Evolutionary conservation across 306 rosid genomes (phyloP).

Genomic region (Carpinus viminea): DNA sequence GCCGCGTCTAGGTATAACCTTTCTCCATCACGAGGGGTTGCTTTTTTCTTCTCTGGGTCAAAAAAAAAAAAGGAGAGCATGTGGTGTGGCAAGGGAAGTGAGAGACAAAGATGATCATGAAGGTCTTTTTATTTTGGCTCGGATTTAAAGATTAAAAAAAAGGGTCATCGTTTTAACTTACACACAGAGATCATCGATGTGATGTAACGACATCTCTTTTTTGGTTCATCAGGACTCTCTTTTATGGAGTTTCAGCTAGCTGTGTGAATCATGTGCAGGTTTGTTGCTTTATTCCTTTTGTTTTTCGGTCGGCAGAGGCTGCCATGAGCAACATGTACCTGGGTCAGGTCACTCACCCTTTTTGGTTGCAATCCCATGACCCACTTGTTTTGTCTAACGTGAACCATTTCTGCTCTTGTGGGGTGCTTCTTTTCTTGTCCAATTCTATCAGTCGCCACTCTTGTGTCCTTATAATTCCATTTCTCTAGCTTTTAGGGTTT

Average conservation of each 20-base stretch:
- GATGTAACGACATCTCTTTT: slow-evolving; percentile 57
- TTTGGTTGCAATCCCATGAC: slow-evolving; percentile 43
- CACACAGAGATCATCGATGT: slow-evolving; percentile 47
- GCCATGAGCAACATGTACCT: slow-evolving; percentile 23
- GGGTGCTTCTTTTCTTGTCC: neutral
- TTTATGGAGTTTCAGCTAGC: neutral
- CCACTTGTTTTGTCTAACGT: slow-evolving; percentile 74
- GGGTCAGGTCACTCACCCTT: slow-evolving; percentile 34
- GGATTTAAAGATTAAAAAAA: slow-evolving; percentile 17
- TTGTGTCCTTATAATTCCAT: neutral
- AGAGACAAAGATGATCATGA: neutral
- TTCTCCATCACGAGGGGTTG: no score
- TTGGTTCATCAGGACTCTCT: slow-evolving; percentile 24
- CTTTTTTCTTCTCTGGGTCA: no score
- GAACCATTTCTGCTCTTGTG: neutral
- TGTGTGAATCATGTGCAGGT: slow-evolving; percentile 38
- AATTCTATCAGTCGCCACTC: neutral
- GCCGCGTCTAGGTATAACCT: no score
- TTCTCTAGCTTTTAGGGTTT: neutral
- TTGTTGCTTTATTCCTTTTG: slow-evolving; percentile 61
- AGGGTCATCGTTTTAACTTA: slow-evolving; percentile 14
- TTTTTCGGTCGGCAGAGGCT: slow-evolving; percentile 37
- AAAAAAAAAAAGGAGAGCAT: no score
- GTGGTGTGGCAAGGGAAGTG: neutral
- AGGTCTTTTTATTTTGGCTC: neutral